These are phyloP conservation scores for Xylariaceae sp. DNA, from an alignment of 2,329 filamentous ascomycete genomes.

Conservation along the genomic window DNA sequence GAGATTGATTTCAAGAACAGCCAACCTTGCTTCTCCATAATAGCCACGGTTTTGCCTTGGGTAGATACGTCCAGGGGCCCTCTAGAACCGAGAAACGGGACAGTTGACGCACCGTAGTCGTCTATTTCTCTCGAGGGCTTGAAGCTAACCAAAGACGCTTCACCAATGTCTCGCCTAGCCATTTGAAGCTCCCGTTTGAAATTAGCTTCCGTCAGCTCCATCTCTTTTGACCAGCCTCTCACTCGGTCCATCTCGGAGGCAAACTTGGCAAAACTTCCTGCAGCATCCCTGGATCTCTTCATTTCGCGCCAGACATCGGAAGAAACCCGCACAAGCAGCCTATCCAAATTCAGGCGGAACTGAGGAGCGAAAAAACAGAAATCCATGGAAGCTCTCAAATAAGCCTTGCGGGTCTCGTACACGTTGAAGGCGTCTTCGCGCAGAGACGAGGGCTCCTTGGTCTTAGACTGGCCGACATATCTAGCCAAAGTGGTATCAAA, in stretches of 20 bases:
- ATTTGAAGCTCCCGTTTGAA: conserved; percentile 79
- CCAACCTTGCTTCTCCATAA: conserved; percentile 90
- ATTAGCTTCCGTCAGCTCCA: conserved; percentile 81
- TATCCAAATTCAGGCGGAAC: conserved; percentile 77
- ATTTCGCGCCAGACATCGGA: conserved; percentile 87
- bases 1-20: conserved; percentile 76
- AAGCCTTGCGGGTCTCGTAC: conserved; percentile 85
- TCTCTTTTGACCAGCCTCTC: conserved; percentile 87
- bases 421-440: conserved; percentile 94
- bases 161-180: conserved; percentile 78
- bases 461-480: conserved; percentile 81
- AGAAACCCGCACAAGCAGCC: conserved; percentile 78
- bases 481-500: conserved; percentile 79
- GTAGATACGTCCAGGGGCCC: conserved; percentile 62
- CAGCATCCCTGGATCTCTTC: conserved; percentile 64
- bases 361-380: conserved; percentile 87
- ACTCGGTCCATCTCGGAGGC: conserved; percentile 84
- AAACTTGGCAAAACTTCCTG: conserved; percentile 62
- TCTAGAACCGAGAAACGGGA: conserved; percentile 75
- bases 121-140: conserved; percentile 90
- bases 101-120: conserved; percentile 84
- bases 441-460: conserved; percentile 86
- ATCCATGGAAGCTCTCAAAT: conserved; percentile 89
- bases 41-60: conserved; percentile 43
- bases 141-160: conserved; percentile 63